Evolutionary conservation across 371 early-diverging fungal genomes (phyloP), one percentile per base, ranked within the genome.

Genomic region (Apophysomyces sp.): DNA sequence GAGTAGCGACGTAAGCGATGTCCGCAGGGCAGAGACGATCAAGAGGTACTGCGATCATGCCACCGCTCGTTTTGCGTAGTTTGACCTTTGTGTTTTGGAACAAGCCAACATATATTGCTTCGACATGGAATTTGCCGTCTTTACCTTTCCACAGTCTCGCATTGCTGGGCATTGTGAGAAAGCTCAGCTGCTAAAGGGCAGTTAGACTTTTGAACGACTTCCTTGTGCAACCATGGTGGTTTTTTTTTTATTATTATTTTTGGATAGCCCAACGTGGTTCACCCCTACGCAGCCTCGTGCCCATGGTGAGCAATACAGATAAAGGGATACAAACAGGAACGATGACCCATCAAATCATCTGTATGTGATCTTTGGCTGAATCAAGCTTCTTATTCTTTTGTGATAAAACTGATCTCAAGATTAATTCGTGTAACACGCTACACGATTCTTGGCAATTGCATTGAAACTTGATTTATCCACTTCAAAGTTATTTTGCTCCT

Each of bases 31-130:
- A 75, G 0, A 78, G 57, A 26, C 68, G 54, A 31, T 68, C 68
- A 15, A 78, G 56, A n/a, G 79, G 76, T 11, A 78, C 52, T 1
- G 79, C 79, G 34, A 78, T 69, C 55, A 72, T 57, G 34, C 59
- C 60, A 12, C 79, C 79, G 21, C 72, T 68, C 2, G 64, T 29
- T 55, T 75, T 75, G 39, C 67, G 61, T 7, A 78, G 67, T 41
- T 78, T 78, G 16, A 78, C 73, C 55, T 76, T 78, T 9, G 65
- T 71, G 16, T 72, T 72, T 65, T 75, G 71, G 36, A 78, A 75
- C 1, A 75, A 51, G 15, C 74, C 67, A 7, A 69, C 66, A 61
- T 70, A 78, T 9, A 66, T 28, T 15, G 79, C 79, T 54, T 71
- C 59, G 0, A 71, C 70, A 52, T 73, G 65, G 53, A 73, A 78